A percentile compares a stretch with the other conserved stretches of the same genome.
These are phyloP conservation scores for Umbelopsis sp. DNA, from an alignment of 371 early-diverging fungal species.

Conservation along the genomic window DNA sequence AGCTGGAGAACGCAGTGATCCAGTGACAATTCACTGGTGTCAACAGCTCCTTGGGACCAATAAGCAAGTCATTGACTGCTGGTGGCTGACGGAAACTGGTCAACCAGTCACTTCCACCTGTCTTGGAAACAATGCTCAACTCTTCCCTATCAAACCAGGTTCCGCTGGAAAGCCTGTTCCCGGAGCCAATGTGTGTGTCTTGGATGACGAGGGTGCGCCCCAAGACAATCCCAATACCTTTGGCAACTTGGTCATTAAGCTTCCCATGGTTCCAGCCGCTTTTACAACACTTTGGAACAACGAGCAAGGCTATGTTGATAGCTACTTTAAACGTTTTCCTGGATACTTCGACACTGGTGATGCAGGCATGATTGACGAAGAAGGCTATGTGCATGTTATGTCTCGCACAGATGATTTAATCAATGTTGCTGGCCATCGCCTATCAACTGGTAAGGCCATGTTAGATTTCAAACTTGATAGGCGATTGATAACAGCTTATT, in stretches of 20 bases:
- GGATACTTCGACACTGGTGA: slow-evolving; percentile 90
- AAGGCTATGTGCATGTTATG: slow-evolving; percentile 81
- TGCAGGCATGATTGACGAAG: slow-evolving; percentile 77
- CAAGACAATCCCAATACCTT: slow-evolving; percentile 56
- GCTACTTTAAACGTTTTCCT: slow-evolving; percentile 79
- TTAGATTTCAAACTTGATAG: too few species aligned
- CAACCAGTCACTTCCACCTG: slow-evolving; percentile 76
- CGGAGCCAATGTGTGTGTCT: slow-evolving; percentile 71
- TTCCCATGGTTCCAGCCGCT: slow-evolving; percentile 82
- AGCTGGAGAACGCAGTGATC: slow-evolving; percentile 92
- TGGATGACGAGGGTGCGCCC: slow-evolving; percentile 55
- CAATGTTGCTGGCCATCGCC: slow-evolving; percentile 90
- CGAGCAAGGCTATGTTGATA: slow-evolving; percentile 71
- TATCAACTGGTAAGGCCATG: slow-evolving; percentile 64
- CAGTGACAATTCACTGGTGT: slow-evolving; percentile 77
- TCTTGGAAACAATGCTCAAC: slow-evolving; percentile 52
- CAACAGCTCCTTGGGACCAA: slow-evolving; percentile 56
- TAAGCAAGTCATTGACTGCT: slow-evolving; percentile 78
- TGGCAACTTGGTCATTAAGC: slow-evolving; percentile 79
- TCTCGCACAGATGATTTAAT: slow-evolving; percentile 94
- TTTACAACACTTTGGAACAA: slow-evolving; percentile 79
- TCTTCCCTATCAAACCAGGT: slow-evolving; percentile 48
- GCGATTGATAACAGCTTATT: too few species aligned
- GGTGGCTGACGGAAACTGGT: slow-evolving; percentile 94
- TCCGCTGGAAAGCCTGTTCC: slow-evolving; percentile 79